Base-by-base conservation (phyloP, 2,329 filamentous ascomycete species). In the Zymoseptoria ardabiliae region DNA sequence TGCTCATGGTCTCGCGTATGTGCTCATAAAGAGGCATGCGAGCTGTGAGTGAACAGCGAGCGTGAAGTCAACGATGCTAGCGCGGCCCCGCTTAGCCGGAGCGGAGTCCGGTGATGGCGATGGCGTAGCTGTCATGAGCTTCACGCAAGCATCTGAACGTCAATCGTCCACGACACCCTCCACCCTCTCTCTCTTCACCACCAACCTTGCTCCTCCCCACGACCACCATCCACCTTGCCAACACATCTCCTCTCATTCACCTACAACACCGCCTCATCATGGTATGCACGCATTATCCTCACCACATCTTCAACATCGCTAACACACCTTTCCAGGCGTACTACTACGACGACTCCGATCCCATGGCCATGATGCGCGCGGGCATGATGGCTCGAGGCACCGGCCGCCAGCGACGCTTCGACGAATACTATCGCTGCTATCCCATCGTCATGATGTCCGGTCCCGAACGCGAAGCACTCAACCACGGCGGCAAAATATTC, bases 401-500 rank as follows among this genome's bases (percentile, higher is more conserved):
- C 35, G 71, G 71, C 74, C 80, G 73, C 69, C 80, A 76, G 67
- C 89, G 91, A 69, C 90, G 92, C 61, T 99, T 99, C 78, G 93
- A 99, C 75, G 94, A 99, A 76, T 97, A 96, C 79, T 97, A 97
- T 77, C 88, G 94, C 70, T 97, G 92, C 80, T 99, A 97, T 72
- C 94, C 94, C 50, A 84, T 97, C 69, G 86, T 88, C 69, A 97
- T 99, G 92, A 85, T 96, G 63, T 91, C 92, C 11, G 92, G 93
- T 2, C 85, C 90, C 45, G 92, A 97, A 70, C 85, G 94, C 66
- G 88, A 90, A 56, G 88, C 92, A 66, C 86, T 96, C 63, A 97
- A 97, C 79, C 92, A 94, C 72, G 94, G 94, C 67, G 95, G 93
- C 76, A 99, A 99, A 80, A 93, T 99, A 69, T 90, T 99, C 72